phyloP scores from a whole-genome alignment of 2,329 filamentous ascomycete genomes.

The Trichoderma aggressivum region DNA sequence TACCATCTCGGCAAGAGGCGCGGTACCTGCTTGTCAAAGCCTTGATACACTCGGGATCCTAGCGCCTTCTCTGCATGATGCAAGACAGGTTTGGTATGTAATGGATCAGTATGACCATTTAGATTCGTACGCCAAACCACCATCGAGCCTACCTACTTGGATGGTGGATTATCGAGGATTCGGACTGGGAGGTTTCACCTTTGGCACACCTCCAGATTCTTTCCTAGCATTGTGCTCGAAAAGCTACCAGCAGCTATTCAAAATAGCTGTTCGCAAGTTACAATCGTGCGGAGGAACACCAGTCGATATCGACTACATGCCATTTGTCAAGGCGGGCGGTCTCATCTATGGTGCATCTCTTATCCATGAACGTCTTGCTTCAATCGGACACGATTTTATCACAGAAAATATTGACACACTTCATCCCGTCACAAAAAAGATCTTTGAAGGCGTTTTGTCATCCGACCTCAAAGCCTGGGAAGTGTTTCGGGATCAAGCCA shows the following conservation, averaged over 20 bases:
- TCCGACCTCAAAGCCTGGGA: neutral
- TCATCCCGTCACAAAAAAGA: neutral
- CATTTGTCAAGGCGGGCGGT: constrained; percentile 1
- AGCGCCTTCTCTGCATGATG: neutral
- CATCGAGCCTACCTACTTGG: neutral
- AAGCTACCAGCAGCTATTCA: neutral
- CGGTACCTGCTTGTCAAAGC: neutral
- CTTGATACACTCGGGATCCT: neutral
- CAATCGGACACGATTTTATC: constrained; percentile 1
- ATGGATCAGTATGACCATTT: neutral
- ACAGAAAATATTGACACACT: neutral
- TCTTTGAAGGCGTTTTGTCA: neutral
- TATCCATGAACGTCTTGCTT: constrained; percentile 6
- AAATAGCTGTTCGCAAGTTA: neutral
- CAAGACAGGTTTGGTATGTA: constrained; percentile 5
- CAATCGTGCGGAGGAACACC: neutral
- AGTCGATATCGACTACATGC: neutral
- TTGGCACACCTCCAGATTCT: neutral
- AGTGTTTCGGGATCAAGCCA: neutral
- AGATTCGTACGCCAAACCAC: constrained; percentile 1
- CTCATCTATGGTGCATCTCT: constrained; percentile 1
- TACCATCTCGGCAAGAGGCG: neutral
- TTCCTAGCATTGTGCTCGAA: neutral
- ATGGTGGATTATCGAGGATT: neutral
- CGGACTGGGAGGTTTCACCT: neutral